Base-by-base conservation (phyloP, 2,329 filamentous ascomycete genomes). In the Fusarium miscanthi region DNA sequence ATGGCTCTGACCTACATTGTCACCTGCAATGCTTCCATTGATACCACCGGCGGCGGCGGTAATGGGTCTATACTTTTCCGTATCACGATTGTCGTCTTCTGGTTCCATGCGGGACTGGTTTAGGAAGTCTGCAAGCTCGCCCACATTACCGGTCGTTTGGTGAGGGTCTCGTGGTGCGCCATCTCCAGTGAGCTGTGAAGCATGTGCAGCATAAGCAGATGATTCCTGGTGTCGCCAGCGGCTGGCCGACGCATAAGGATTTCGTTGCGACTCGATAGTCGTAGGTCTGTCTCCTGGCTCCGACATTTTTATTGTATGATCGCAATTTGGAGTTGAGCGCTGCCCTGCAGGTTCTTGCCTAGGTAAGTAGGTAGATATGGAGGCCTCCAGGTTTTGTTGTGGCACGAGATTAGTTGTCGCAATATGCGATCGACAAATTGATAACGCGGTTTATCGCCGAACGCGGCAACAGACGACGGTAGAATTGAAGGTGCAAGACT, bases 141-240 rank as follows among this genome's bases (percentile, higher is more conserved):
- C 82, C 33, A 87, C 87, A 63, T 82, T 82, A 63, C 82, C 80
- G 70, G 78, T 79, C 40, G 62, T 83, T 81, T 65, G 74, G 45
- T 77, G 72, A 49, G 79, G 78, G 43, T 80, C 79, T 65, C 80
- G 79, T 25, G 77, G 74, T 25, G 57, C 62, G 33, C 77, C 77
- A 35, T 77, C 62, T 41, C 70, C 76, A 38, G 73, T 73, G 17
- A 71, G 69, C 37, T 78, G 74, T 46, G 58, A 83, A 38, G 87
- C 88, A 77, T 86, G 82, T 56, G 84, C 84, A 54, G 85, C 84
- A 76, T 85, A 91, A 38, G 87, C 83, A 17, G 83, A 82, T 2
- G 89, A 91, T 78, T 92, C 90, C 77, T 91, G 87, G 77, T 91
- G 90, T 61, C 89, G 87, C 90, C 90, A 91, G 74, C 83, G 84